A percentile compares a stretch with the other conserved stretches of the same genome.
These are phyloP conservation scores for Hemileccinum rubropunctum DNA, from an alignment of 768 basidiomycete genomes.

Conservation along the genomic window DNA sequence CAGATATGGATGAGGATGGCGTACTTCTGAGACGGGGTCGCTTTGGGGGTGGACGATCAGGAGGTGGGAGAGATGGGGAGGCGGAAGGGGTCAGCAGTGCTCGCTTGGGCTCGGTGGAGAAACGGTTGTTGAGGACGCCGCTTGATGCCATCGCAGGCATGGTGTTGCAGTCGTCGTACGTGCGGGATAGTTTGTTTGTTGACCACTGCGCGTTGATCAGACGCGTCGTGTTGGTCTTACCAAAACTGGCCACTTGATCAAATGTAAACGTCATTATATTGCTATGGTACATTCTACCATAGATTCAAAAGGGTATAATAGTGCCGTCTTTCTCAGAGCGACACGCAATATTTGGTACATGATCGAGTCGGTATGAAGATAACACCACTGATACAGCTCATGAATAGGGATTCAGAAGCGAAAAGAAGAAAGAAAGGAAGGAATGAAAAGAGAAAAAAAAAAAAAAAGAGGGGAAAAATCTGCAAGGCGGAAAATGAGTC, in stretches of 20 bases:
- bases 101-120: slow-evolving; percentile 13
- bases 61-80: slow-evolving; percentile 28
- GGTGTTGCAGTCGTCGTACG: slow-evolving; percentile 7
- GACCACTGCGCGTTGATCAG: slow-evolving; percentile 9
- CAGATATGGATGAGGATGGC: slow-evolving; percentile 42
- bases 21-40: slow-evolving; percentile 47
- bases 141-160: slow-evolving; percentile 11
- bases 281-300: slow-evolving; percentile 15
- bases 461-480: not conserved
- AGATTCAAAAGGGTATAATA: slow-evolving; percentile 14
- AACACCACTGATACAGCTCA: slow-evolving; percentile 9
- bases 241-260: slow-evolving; percentile 7
- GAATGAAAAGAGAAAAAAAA: not conserved
- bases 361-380: slow-evolving; percentile 4
- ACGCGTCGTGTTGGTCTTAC: slow-evolving; percentile 10
- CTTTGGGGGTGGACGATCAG: slow-evolving; percentile 45
- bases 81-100: slow-evolving; percentile 25
- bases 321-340: not conserved
- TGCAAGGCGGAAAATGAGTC: slow-evolving; percentile 3
- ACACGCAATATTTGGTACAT: slow-evolving; percentile 10
- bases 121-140: not conserved
- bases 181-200: not conserved
- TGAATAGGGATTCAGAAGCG: slow-evolving; percentile 1
- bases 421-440: not conserved
- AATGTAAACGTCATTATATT: not conserved